These are phyloP conservation scores for Phytophthora ohioensis DNA, from an alignment of 352 stramenopile species.

Conservation along the genomic window DNA sequence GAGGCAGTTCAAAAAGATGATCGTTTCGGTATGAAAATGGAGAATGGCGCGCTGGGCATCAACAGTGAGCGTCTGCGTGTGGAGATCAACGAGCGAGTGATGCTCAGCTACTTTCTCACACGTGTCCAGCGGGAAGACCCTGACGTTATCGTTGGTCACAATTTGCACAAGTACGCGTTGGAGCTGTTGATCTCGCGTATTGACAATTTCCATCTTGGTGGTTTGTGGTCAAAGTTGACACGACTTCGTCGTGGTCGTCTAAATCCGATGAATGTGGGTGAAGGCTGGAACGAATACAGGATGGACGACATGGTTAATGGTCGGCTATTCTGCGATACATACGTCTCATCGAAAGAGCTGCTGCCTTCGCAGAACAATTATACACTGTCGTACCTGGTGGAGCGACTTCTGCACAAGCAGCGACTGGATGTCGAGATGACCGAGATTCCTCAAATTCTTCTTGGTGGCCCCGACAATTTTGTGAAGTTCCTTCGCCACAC, in stretches of 20 bases:
- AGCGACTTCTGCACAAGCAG: conserved; percentile 90
- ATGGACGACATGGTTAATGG: conserved; percentile 93
- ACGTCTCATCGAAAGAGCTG: conserved; percentile 97
- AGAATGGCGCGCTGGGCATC: conserved; percentile 45
- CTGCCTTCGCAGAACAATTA: conserved; percentile 98
- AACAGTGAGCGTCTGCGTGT: conserved; percentile 68
- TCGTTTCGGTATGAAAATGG: conserved; percentile 63
- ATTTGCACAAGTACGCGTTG: conserved; percentile 98
- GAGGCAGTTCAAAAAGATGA: conserved; percentile 61
- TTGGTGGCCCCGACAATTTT: conserved; percentile 90
- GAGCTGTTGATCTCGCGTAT: conserved; percentile 97
- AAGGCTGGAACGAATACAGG: conserved; percentile 90
- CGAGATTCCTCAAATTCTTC: conserved; percentile 95
- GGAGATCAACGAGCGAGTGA: conserved; percentile 85
- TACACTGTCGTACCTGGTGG: conserved; percentile 94
- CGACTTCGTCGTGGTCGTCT: conserved; percentile 80
- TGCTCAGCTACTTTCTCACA: conserved; percentile 89
- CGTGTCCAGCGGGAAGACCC: conserved; percentile 97
- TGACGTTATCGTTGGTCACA: conserved; percentile 99
- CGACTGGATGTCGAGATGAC: conserved; percentile 95
- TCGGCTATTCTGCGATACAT: conserved; percentile 98
- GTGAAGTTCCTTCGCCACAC: conserved; percentile 95
- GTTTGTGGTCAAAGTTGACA: conserved; percentile 86
- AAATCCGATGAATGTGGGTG: conserved; percentile 80
- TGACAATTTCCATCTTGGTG: conserved; percentile 91